A percentile compares a stretch with the other conserved stretches of the same genome.
Evolutionary conservation across 192 early-diverging fungal genomes (phyloP).

Genomic region (Coemansia sp.): DNA sequence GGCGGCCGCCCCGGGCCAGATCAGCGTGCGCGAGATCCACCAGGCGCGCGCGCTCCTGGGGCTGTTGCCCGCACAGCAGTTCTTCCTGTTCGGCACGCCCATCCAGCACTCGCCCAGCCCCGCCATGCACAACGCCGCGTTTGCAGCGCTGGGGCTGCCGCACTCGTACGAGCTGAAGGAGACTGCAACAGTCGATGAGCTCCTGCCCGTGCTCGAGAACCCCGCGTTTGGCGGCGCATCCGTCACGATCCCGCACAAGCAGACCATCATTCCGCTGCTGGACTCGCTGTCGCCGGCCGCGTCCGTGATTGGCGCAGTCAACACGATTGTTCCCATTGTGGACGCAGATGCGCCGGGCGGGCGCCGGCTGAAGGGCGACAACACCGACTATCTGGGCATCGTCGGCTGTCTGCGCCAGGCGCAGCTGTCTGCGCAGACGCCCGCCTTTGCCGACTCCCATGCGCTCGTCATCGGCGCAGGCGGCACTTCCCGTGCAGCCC

Average conservation of each 20-base stretch:
- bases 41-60: slow-evolving; percentile 69
- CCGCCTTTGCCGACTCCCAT: slow-evolving; percentile 12
- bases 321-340: slow-evolving; percentile 77
- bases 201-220: slow-evolving; percentile 49
- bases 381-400: slow-evolving; percentile 97
- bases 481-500: slow-evolving; percentile 89
- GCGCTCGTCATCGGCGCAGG: slow-evolving; percentile 93
- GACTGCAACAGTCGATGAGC: slow-evolving; percentile 60
- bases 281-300: slow-evolving; percentile 74
- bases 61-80: slow-evolving; percentile 62
- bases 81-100: slow-evolving; percentile 87
- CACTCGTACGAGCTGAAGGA: slow-evolving; percentile 77
- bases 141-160: slow-evolving; percentile 80
- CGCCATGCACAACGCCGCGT: slow-evolving; percentile 89
- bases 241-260: slow-evolving; percentile 96
- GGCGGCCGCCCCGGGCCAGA: slow-evolving; percentile 91
- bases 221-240: slow-evolving; percentile 87
- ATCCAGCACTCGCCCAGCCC: slow-evolving; percentile 91
- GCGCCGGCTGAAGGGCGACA: slow-evolving; percentile 79
- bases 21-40: slow-evolving; percentile 78
- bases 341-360: not conserved
- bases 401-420: slow-evolving; percentile 58
- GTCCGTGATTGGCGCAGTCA: slow-evolving; percentile 89
- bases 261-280: slow-evolving; percentile 76
- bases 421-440: slow-evolving; percentile 8